Conservation (phyloP, 768 basidiomycete species). For the Neoboletus subvelutipes region DNA sequence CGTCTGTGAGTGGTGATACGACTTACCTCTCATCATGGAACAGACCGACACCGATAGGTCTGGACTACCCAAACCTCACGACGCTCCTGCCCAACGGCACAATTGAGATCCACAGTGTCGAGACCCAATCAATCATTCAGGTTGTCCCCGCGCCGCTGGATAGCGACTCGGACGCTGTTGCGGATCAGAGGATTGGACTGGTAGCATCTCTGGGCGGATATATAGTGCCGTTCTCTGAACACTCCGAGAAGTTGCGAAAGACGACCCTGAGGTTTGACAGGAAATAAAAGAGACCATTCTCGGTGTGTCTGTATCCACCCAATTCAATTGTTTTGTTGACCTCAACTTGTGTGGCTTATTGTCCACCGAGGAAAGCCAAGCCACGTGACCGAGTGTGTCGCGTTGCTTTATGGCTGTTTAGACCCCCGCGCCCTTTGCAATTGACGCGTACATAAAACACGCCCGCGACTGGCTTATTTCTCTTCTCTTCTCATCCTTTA, state of each 20-base stretch:
- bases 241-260: constrained; percentile 40
- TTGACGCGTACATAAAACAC: constrained; percentile 12
- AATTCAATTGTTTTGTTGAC: constrained; percentile 9
- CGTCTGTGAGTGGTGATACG: constrained; percentile 54
- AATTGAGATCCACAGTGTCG: constrained; percentile 78
- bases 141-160: constrained; percentile 52
- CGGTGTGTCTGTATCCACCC: constrained; percentile 24
- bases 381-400: constrained; percentile 27
- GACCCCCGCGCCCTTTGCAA: constrained; percentile 3
- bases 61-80: constrained; percentile 81
- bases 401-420: constrained; percentile 25
- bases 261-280: constrained; percentile 30
- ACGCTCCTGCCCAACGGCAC: constrained; percentile 77
- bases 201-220: constrained; percentile 37
- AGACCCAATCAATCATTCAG: constrained; percentile 71
- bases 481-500: not conserved
- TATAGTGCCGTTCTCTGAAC: constrained; percentile 42
- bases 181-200: constrained; percentile 30
- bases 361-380: constrained; percentile 13
- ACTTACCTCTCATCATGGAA: not conserved
- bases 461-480: constrained; percentile 1
- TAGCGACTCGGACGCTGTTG: constrained; percentile 14
- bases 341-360: not conserved
- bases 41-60: constrained; percentile 41
- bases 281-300: constrained; percentile 5